Base-by-base conservation (phyloP, 2,329 filamentous ascomycete genomes). In the Xylaria hypoxylon region DNA sequence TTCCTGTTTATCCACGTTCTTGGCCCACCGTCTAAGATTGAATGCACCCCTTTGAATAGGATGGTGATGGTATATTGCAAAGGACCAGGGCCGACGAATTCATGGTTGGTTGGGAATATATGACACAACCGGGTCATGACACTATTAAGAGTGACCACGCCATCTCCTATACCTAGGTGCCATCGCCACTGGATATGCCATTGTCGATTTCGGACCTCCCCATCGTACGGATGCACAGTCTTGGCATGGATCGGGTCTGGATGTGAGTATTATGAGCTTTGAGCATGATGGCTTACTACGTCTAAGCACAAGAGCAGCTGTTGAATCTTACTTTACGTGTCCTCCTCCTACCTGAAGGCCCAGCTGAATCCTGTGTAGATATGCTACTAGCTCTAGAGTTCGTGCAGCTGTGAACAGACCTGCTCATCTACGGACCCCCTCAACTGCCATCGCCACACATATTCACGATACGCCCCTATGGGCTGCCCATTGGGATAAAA, bases 41-140 rank as follows among this genome's bases (percentile, higher is more conserved):
- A 33, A 50, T 51, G 19, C 15, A 42, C 19, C 24, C 11, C 35
- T 44, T 15, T 22, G 35, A 26, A n/a, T 26, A 17, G 26, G 19
- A 26, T 40, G 48, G 38, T 3, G 19, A 26, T 40, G 48, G 38
- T 3, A 33, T 33, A 10, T 24, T 45, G 22, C n/a, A 33, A 48
- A 40, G 15, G 22, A n/a, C 38, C 13, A 42, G 11, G 31, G 22
- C 47, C 48, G 55, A 59, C 17, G 35, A 28, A 11, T 15, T 15
- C 31, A 45, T 62, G 26, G 19, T 53, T 38, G 19, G 22, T 48
- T 45, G 7, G 47, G 17, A 62, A 10, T 44, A 53, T 31, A 50
- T 15, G 13, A 33, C 13, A 58, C 47, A 38, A 38, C 40, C 53
- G 44, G 33, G 24, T 47, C 52, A 13, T 58, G 51, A 42, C 40